Evolutionary conservation across 352 stramenopile species (phyloP).

Genomic region (Phytopythium montanum): DNA sequence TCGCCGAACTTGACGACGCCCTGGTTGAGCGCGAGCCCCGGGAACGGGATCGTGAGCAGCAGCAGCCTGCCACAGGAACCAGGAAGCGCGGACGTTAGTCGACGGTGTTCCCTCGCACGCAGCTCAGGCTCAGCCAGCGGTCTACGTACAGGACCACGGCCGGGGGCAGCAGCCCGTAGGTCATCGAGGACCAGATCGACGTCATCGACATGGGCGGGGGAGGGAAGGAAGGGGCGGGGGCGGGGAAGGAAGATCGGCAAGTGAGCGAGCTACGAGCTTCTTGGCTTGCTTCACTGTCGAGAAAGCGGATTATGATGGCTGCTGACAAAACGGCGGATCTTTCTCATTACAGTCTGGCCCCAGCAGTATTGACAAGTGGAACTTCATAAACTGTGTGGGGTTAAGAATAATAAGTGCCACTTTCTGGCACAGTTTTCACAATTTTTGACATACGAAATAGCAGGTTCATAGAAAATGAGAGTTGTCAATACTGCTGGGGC

Average conservation of each 20-base stretch:
- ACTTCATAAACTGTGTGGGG: too few species aligned
- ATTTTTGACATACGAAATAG: too few species aligned
- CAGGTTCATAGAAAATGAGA: too few species aligned
- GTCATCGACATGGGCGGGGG: conserved; percentile 25
- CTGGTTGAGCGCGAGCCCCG: conserved; percentile 47
- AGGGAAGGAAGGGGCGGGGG: not conserved
- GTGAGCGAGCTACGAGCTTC: not conserved
- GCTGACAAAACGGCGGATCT: too few species aligned
- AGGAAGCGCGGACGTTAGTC: not conserved
- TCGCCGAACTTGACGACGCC: conserved; percentile 74
- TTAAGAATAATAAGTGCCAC: too few species aligned
- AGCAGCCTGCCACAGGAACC: conserved; percentile 36
- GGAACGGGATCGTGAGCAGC: conserved; percentile 78
- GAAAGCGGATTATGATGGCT: too few species aligned
- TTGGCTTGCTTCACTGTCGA: not conserved
- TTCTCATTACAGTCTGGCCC: too few species aligned
- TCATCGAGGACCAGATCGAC: conserved; percentile 76
- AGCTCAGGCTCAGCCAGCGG: not conserved
- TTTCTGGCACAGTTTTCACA: too few species aligned
- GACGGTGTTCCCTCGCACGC: not conserved
- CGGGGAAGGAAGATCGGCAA: not conserved
- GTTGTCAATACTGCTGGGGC: too few species aligned
- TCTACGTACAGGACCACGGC: conserved; percentile 62
- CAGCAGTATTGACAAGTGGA: too few species aligned
- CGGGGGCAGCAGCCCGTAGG: conserved; percentile 70